phyloP scores from a whole-genome alignment of 768 basidiomycete genomes.

The Tricholoma hemisulphureum region DNA sequence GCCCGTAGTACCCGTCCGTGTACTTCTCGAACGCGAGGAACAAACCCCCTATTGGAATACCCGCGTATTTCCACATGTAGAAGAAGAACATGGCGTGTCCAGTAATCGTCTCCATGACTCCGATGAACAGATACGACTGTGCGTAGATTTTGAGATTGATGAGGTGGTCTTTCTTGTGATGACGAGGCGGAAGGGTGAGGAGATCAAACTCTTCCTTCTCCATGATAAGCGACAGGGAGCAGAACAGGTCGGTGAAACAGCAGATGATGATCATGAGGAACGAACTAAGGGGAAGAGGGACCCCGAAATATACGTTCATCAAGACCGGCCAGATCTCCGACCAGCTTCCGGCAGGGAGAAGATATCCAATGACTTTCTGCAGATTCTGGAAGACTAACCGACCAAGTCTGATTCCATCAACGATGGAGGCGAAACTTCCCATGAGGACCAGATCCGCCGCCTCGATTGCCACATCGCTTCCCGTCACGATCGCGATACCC shows the following conservation, averaged over 20 bases:
- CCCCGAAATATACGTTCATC: conserved; percentile 54
- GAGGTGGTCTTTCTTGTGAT: conserved; percentile 17
- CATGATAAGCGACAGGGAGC: conserved; percentile 15
- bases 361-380: conserved; percentile 48
- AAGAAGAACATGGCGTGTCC: conserved; percentile 32
- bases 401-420: conserved; percentile 57
- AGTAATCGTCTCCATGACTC: conserved; percentile 16
- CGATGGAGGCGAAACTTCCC: conserved; percentile 57
- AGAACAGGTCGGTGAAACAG: conserved; percentile 16
- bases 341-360: conserved; percentile 56
- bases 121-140: conserved; percentile 15
- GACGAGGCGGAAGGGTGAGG: conserved; percentile 16
- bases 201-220: conserved; percentile 20
- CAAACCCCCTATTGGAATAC: conserved; percentile 34
- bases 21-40: conserved; percentile 43
- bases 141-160: conserved; percentile 17
- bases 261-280: conserved; percentile 20
- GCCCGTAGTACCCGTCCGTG: conserved; percentile 34
- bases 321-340: conserved; percentile 59
- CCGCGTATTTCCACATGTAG: conserved; percentile 34
- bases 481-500: conserved; percentile 54
- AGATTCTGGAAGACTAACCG: conserved; percentile 60
- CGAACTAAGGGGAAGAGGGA: conserved; percentile 56
- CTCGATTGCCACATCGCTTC: conserved; percentile 43
- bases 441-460: conserved; percentile 51